Base-by-base conservation (phyloP, 2,329 filamentous ascomycete species). In the Cytospora leucostoma region DNA sequence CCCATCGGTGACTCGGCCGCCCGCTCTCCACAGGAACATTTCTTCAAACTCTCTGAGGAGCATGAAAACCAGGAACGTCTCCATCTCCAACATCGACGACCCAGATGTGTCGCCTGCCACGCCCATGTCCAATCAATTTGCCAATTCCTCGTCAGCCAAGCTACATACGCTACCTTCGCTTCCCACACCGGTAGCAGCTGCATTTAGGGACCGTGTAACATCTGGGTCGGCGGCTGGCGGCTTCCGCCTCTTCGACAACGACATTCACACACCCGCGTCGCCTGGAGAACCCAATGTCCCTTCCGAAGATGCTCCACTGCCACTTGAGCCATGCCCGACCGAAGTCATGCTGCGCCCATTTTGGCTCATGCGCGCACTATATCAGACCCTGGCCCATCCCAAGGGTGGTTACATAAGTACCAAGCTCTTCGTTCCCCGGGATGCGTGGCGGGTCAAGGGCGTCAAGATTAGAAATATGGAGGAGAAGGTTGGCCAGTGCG, bases 321-420 rank as follows among this genome's bases (percentile, higher is more conserved):
- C 92, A 0, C 82, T 99, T 6, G 95, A 99, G 72, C 91, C 95
- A 3, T 99, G 96, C 73, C 95, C 95, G 1, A 91, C 90, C 40
- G 92, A 96, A 49, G 88, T 89, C 65, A 83, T 97, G 70, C 82
- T 98, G n/a, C 88, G 95, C 21, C 96, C 95, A 2, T 99, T 97
- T 75, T 99, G 95, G 95, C 82, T 99, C 52, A 97, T 99, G 92
- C 88, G 95, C 61, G 93, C 91, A 66, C 82, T 99, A 33, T 96
- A 95, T 73, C 92, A 97, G 74, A 97, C 93, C 0, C 86, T 99
- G 52, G 90, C 89, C 19, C 94, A 99, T 71, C 92, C 94, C 2
- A 88, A 92, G 32, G 95, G 95, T 44, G 95, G 93, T 17, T 99
- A 97, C 73, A 73, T 99, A 21, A 96, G 93, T 59, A 94, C 88